Evolutionary conservation across 495 filamentous ascomycete species (phyloP).

Genomic region (Penicillium cinerascens): DNA sequence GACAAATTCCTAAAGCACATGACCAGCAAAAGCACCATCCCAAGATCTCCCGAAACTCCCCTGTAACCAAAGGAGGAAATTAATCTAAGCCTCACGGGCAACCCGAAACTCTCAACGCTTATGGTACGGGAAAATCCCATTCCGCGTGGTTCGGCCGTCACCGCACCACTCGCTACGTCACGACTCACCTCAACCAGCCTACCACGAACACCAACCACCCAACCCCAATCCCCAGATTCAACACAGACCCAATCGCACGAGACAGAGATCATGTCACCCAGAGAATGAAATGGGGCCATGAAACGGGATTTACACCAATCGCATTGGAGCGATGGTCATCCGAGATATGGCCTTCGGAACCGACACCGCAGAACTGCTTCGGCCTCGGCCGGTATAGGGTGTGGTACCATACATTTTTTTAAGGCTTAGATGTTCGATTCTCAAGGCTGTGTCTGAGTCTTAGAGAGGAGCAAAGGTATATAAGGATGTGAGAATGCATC

Average conservation of each 20-base stretch:
- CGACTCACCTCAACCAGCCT: background rate
- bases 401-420: background rate
- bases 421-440: background rate
- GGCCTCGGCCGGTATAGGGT: background rate
- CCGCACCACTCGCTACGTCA: conserved; percentile 7
- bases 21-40: background rate
- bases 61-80: background rate
- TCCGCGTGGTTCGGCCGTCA: conserved; percentile 9
- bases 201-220: background rate
- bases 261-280: conserved; percentile 3
- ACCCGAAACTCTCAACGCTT: background rate
- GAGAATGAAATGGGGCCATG: background rate
- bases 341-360: background rate
- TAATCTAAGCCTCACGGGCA: background rate
- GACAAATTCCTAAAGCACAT: background rate
- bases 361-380: background rate
- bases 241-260: background rate
- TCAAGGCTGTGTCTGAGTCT: background rate
- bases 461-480: too few species aligned
- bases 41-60: background rate
- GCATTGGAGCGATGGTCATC: background rate
- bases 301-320: background rate
- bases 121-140: background rate
- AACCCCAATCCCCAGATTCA: background rate
- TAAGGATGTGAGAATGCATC: background rate